Evolutionary conservation across 805 yeast species (phyloP).

Genomic region (Teunomyces stri): DNA sequence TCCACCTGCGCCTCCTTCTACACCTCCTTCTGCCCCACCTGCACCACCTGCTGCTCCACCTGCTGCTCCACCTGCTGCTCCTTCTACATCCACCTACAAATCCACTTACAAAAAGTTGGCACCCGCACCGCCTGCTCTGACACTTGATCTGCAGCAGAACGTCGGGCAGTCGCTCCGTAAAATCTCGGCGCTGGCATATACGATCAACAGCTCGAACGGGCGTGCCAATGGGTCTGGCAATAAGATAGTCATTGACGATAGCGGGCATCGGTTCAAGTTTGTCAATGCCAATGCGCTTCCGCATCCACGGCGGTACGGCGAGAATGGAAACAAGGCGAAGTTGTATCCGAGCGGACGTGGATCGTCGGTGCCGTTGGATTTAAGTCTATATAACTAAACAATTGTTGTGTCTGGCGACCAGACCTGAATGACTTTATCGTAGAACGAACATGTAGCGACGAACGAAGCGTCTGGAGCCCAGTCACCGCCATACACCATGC

Average conservation of each 20-base stretch:
- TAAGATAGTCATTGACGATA: constrained; percentile 60
- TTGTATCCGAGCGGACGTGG: constrained; percentile 96
- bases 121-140: constrained; percentile 31
- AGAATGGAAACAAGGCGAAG: constrained; percentile 46
- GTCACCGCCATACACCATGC: constrained; percentile 96
- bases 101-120: constrained; percentile 22
- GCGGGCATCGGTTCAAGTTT: constrained; percentile 58
- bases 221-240: constrained; percentile 12
- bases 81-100: constrained; percentile 8
- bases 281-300: constrained; percentile 70
- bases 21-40: constrained; percentile 8
- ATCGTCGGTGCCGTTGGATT: constrained; percentile 79
- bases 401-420: constrained; percentile 48
- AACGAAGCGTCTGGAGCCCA: constrained; percentile 55
- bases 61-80: constrained; percentile 12
- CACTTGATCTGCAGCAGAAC: constrained; percentile 41
- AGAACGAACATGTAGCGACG: constrained; percentile 85
- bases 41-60: constrained; percentile 8
- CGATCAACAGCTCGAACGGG: constrained; percentile 45
- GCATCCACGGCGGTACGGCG: constrained; percentile 78
- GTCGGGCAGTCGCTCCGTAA: constrained; percentile 54
- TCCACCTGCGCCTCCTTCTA: constrained; percentile 16
- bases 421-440: constrained; percentile 75
- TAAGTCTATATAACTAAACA: constrained; percentile 21
- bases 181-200: constrained; percentile 64